These are phyloP conservation scores for Fusarium foetens DNA, from an alignment of 2,329 filamentous ascomycete species.

Conservation along the genomic window DNA sequence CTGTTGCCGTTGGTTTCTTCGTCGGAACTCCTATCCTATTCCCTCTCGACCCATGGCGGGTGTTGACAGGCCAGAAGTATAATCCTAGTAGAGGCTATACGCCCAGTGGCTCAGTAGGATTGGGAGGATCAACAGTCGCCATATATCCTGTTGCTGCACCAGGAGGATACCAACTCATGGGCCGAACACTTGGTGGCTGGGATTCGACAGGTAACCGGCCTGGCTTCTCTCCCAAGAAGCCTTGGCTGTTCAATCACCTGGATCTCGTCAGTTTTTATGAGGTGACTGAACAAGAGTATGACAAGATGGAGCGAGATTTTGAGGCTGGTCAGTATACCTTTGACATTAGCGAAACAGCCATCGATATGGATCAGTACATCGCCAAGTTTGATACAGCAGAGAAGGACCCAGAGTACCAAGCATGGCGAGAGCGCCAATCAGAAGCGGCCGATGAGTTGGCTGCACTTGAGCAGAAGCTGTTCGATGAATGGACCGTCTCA, in stretches of 20 bases:
- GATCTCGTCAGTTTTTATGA: conserved; percentile 44
- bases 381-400: background rate
- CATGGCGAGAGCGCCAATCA: background rate
- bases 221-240: conserved; percentile 45
- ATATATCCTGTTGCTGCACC: conserved; percentile 53
- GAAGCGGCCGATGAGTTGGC: background rate
- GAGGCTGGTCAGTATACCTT: conserved; percentile 47
- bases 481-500: background rate
- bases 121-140: conserved; percentile 44
- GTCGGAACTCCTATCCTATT: conserved; percentile 51
- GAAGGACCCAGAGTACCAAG: background rate
- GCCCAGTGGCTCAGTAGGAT: background rate
- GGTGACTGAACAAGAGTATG: conserved; percentile 48
- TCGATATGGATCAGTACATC: conserved; percentile 46
- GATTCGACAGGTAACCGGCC: conserved; percentile 48
- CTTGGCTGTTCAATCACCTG: background rate
- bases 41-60: conserved; percentile 49
- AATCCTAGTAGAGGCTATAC: background rate
- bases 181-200: conserved; percentile 47
- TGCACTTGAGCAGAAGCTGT: background rate
- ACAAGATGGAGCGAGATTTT: conserved; percentile 43
- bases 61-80: conserved; percentile 22
- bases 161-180: conserved; percentile 54
- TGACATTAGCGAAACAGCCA: conserved; percentile 37
- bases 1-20: conserved; percentile 49